phyloP scores from a whole-genome alignment of 108 stramenopile species.

The Seminavis robusta region DNA sequence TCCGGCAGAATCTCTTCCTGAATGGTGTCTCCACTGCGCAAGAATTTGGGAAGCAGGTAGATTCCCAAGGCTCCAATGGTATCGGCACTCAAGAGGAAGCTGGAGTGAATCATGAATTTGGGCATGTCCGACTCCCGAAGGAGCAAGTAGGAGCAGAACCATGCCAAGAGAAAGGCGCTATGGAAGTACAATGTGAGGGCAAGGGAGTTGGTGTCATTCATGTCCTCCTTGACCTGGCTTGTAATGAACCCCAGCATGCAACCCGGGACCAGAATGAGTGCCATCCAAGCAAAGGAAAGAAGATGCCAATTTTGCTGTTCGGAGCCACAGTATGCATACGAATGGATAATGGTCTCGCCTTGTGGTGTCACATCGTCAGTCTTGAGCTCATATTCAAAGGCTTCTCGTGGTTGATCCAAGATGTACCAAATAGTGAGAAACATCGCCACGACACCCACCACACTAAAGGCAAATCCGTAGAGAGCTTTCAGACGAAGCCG shows the following conservation, averaged over 20 bases:
- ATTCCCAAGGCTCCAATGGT: constrained; percentile 7
- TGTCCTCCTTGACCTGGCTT: constrained; percentile 20
- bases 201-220: constrained; percentile 31
- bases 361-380: background rate
- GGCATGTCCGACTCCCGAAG: background rate
- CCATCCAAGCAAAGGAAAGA: constrained; percentile 15
- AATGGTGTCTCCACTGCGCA: too few relatives aligned
- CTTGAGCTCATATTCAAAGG: constrained; percentile 5
- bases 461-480: constrained; percentile 5
- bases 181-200: constrained; percentile 14
- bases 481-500: constrained; percentile 13
- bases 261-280: constrained; percentile 10
- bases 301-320: background rate
- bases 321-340: background rate
- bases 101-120: background rate
- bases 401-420: constrained; percentile 12
- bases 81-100: constrained; percentile 16
- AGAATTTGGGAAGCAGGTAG: constrained; percentile 23
- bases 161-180: constrained; percentile 8
- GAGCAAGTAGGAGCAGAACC: background rate
- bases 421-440: constrained; percentile 27
- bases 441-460: constrained; percentile 4
- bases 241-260: constrained; percentile 30
- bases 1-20: too few relatives aligned
- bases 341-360: constrained; percentile 7